Percentiles rank a stretch among this genome's conserved stretches.
These are phyloP conservation scores for Yarrowia deformans DNA, from an alignment of 805 yeast species.

Conservation along the genomic window DNA sequence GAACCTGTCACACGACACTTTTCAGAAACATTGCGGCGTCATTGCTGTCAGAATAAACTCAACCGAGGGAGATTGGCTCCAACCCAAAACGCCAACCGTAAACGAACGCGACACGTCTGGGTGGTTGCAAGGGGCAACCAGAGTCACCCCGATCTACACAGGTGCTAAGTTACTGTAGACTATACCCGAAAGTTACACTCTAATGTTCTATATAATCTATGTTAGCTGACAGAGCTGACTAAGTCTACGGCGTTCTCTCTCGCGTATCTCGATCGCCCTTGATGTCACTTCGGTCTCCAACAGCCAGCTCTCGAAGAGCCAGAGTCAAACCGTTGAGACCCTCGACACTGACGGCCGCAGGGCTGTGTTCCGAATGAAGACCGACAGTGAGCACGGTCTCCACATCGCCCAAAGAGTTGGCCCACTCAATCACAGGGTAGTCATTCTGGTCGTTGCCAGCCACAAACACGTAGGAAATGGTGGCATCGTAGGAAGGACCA, in stretches of 20 bases:
- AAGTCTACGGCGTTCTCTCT: constrained; percentile 12
- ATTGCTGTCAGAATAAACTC: neutral
- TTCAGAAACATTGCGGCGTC: neutral
- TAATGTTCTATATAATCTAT: constrained; percentile 30
- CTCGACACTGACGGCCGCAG: constrained; percentile 31
- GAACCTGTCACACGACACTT: neutral
- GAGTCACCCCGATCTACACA: neutral
- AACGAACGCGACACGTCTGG: constrained; percentile 24
- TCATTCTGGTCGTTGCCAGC: constrained; percentile 35
- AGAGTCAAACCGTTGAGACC: constrained; percentile 36
- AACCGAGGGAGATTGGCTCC: constrained; percentile 8
- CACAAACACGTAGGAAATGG: constrained; percentile 33
- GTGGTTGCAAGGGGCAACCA: neutral
- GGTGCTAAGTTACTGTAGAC: neutral
- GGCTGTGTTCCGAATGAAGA: constrained; percentile 32
- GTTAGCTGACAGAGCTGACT: constrained; percentile 5
- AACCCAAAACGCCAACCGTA: constrained; percentile 24
- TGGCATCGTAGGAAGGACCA: constrained; percentile 35
- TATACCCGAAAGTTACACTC: constrained; percentile 4
- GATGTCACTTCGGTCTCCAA: constrained; percentile 25
- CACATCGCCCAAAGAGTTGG: constrained; percentile 31
- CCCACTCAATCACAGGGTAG: constrained; percentile 38
- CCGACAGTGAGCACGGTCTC: constrained; percentile 38
- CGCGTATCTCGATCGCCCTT: constrained; percentile 25
- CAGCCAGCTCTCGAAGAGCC: constrained; percentile 29